Evolutionary conservation across 768 basidiomycete species (phyloP).

Genomic region (Russula dissimulans): DNA sequence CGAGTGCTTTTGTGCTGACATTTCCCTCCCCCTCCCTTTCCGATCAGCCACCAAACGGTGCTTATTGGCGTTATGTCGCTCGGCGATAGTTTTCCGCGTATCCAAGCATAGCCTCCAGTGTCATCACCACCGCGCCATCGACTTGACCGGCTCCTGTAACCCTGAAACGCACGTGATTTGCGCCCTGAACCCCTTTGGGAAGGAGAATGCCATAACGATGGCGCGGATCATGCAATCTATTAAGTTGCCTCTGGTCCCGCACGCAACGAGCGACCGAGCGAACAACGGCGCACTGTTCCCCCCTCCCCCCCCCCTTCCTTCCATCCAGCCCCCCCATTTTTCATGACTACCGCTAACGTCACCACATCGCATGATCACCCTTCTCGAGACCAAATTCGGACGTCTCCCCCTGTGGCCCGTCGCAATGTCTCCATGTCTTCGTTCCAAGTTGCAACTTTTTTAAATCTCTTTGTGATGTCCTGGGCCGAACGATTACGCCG

Average conservation of each 20-base stretch:
- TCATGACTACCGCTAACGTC: not conserved
- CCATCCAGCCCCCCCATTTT: too few species aligned
- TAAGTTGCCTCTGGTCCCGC: constrained; percentile 10
- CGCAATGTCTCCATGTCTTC: not conserved
- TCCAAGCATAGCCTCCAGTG: constrained; percentile 4
- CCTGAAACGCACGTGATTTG: constrained; percentile 12
- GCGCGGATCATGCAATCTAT: constrained; percentile 16
- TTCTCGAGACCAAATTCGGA: constrained; percentile 2
- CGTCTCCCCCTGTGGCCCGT: not conserved
- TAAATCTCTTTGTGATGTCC: not conserved
- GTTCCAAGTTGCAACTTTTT: not conserved
- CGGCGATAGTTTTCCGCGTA: constrained; percentile 28
- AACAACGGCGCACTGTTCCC: not conserved
- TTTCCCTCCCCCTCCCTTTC: not conserved
- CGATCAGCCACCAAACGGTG: constrained; percentile 34
- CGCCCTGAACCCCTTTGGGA: constrained; percentile 6
- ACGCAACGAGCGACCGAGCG: not conserved
- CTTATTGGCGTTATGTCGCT: constrained; percentile 42
- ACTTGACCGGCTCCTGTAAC: constrained; percentile 4
- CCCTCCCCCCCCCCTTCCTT: not conserved
- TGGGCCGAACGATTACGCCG: not conserved
- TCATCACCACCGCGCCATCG: not conserved
- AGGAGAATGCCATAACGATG: constrained; percentile 7
- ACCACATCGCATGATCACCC: not conserved
- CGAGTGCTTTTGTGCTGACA: constrained; percentile 1